Base-by-base conservation (phyloP, 2,329 filamentous ascomycete genomes). In the Exophiala viscosa region DNA sequence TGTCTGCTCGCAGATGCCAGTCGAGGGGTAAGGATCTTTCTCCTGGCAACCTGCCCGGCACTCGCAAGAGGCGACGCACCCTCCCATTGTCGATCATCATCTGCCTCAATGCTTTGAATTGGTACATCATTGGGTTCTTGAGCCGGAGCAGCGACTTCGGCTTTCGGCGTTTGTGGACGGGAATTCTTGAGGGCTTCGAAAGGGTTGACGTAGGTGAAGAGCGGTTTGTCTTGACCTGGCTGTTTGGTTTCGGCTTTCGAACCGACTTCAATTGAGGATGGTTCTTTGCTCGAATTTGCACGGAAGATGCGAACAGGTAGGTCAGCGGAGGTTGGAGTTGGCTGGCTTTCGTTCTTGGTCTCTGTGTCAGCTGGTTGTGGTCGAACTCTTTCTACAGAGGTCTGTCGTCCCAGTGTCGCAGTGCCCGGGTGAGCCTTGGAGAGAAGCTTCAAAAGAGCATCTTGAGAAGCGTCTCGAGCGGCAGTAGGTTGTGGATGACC, bases 381-480 rank as follows among this genome's bases (percentile, higher is more conserved):
- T 33, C 41, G 50, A 18, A 45, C 14, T 34, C 43, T 45, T n/a
- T 60, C 58, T 39, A 32, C 31, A 23, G 50, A 43, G n/a, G 40
- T 31, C n/a, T 50, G 33, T 36, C 49, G 45, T 18, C 31, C 48
- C n/a, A 34, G 35, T 13, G 41, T n/a, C 3, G 48, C 32, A 17
- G 44, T 52, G 11, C 28, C 39, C 13, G 46, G 17, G 32, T 49
- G 90, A 47, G 87, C 84, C 44, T 87, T 85, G 65, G 90, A 93
- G 59, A 99, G 80, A 53, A 97, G 77, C 63, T 89, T 87, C 57
- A 97, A 82, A 43, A 99, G 77, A 66, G 93, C 88, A 59, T 92
- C 85, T 69, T 95, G 88, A 3, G 90, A 88, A 68, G 90, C 86
- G 42, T 83, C 78, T 42, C 68, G 59, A 34, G 68, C 59, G 14